phyloP scores from a whole-genome alignment of 2,329 filamentous ascomycete species.

The Lasiodiplodia sp. region DNA sequence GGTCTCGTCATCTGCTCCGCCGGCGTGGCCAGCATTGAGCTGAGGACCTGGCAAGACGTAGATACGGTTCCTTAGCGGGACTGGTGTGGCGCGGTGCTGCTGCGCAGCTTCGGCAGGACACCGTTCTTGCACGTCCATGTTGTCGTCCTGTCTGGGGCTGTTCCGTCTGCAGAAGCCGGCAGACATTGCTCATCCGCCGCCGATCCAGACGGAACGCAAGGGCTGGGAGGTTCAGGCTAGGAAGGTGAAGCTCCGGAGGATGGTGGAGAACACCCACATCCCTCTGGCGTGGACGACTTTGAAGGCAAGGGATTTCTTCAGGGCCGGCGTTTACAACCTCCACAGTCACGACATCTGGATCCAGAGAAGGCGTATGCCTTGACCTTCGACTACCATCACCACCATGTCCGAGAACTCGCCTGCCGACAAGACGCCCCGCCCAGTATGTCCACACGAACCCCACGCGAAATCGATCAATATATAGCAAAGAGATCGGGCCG shows the following conservation, averaged over 20 bases:
- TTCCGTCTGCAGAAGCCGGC: too few relatives aligned
- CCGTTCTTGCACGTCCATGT: too few relatives aligned
- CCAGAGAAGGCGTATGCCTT: background rate
- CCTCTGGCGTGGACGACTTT: background rate
- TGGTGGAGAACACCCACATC: background rate
- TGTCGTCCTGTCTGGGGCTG: too few relatives aligned
- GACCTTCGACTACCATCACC: background rate
- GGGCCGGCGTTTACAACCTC: background rate
- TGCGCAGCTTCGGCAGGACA: too few relatives aligned
- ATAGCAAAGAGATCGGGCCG: slow-evolving; percentile 10
- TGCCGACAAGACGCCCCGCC: slow-evolving; percentile 31
- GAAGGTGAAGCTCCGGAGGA: background rate
- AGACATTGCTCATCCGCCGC: background rate
- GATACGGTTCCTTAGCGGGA: too few relatives aligned
- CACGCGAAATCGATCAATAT: slow-evolving; percentile 36
- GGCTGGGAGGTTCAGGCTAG: background rate
- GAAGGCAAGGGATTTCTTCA: background rate
- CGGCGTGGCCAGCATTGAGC: too few relatives aligned
- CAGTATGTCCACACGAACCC: slow-evolving; percentile 22
- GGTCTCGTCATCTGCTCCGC: too few relatives aligned
- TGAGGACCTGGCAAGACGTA: too few relatives aligned
- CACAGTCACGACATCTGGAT: slow-evolving; percentile 1
- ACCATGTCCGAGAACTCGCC: slow-evolving; percentile 30
- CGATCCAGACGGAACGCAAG: background rate
- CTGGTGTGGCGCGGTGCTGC: too few relatives aligned